Evolutionary conservation across 176 grass and related monocot genomes (phyloP), one percentile per base, ranked within the genome.

Genomic region (Zea luxurians): DNA sequence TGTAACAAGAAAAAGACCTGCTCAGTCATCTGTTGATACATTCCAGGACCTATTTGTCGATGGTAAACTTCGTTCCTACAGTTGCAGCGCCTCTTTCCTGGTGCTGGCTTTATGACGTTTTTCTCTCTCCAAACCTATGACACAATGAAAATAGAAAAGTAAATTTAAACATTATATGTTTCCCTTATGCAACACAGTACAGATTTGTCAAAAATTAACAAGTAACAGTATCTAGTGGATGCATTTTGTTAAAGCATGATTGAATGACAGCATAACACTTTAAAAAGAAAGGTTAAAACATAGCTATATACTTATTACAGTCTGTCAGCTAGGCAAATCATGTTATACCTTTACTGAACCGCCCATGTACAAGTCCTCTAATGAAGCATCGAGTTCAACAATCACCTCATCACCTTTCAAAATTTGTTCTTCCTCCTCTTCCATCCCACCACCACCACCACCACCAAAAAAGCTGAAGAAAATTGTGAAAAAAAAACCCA

Each of bases 21-120:
- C 75, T 99, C 88, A 7, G 96, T 95, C 96, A 99, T 93, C 65
- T 99, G 96, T 77, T 99, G 96, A 80, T 87, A 99, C 96, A 99
- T 99, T 93, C 96, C 96, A 74, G 92, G 96, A 70, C 88, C 96
- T 79, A 99, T 99, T 82, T 99, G 96, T 66, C 86, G 85, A 55
- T 99, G 96, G 73, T 99, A 95, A 78, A 99, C 92, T 94, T 99
- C 96, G 21, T 99, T 95, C 71, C 92, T 99, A 71, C 96, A 99
- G 79, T 99, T 99, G 77, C 96, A 95, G 17, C 38, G 70, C 18
- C 96, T 92, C 82, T 99, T 99, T 48, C 96, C 96, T 18, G 92
- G 74, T 73, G 96, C 96, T 69, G 96, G 86, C 61, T 95, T 99
- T 81, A 99, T 93, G 59, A 95, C 69, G 74, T 99, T 99, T 87